phyloP scores from a whole-genome alignment of 129 eudicot genomes.

The Cynara cardunculus region DNA sequence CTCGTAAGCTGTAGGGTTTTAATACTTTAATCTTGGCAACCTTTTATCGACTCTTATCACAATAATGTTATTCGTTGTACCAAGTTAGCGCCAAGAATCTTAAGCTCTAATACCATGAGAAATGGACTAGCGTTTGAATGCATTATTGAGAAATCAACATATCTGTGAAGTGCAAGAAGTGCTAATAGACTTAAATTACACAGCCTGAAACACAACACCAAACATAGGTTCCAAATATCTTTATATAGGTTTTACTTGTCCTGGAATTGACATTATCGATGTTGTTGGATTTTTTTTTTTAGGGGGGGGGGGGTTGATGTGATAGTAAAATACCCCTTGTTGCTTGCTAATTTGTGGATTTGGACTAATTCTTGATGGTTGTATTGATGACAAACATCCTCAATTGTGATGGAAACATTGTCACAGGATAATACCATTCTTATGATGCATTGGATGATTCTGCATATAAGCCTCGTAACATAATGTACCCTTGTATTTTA shows the following conservation, averaged over 20 bases:
- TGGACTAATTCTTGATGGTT: not conserved
- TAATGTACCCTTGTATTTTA: not conserved
- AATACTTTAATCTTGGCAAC: too few relatives aligned
- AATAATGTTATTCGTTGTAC: not conserved
- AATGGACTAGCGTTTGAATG: not conserved
- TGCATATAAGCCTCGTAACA: not conserved
- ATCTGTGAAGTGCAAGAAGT: not conserved
- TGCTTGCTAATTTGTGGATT: not conserved
- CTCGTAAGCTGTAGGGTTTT: too few relatives aligned
- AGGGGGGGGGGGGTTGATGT: not conserved
- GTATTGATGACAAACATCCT: not conserved
- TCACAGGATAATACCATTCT: not conserved
- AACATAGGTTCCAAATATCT: too few relatives aligned
- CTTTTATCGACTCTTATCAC: too few relatives aligned
- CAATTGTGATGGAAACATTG: not conserved
- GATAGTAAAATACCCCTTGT: not conserved
- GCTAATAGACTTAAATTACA: not conserved
- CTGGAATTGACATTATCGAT: too few relatives aligned
- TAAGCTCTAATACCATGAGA: not conserved
- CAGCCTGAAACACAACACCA: too few relatives aligned
- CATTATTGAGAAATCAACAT: not conserved
- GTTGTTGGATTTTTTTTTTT: too few relatives aligned
- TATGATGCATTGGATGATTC: not conserved
- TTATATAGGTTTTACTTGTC: too few relatives aligned
- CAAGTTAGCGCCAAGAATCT: not conserved